Conservation (phyloP, 2,329 filamentous ascomycete species). For the Penicillium glabrum region DNA sequence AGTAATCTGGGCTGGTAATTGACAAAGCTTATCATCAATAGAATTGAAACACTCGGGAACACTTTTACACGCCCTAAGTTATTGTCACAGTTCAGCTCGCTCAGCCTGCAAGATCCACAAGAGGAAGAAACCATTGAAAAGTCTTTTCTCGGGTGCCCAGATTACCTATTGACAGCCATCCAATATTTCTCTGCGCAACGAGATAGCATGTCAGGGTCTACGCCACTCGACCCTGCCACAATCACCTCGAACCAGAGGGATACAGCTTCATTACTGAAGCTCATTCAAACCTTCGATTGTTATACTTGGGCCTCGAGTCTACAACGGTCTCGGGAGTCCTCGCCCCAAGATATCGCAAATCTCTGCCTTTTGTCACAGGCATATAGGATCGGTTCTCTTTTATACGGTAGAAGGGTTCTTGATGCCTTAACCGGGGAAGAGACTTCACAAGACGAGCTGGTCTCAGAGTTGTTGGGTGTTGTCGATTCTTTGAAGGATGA, state of each 20-base stretch:
- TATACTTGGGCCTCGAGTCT: conserved; percentile 26
- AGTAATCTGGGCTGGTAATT: conserved; percentile 6
- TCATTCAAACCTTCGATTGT: conserved; percentile 26
- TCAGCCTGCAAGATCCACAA: conserved; percentile 13
- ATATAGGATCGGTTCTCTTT: conserved; percentile 29
- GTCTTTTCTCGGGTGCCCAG: conserved; percentile 39
- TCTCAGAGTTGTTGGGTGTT: conserved; percentile 25
- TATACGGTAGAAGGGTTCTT: conserved; percentile 34
- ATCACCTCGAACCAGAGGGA: conserved; percentile 9
- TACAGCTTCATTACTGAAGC: conserved; percentile 17
- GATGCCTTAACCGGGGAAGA: conserved; percentile 20
- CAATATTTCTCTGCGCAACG: conserved; percentile 28
- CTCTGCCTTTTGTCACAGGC: conserved; percentile 28
- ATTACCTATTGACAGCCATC: conserved; percentile 30
- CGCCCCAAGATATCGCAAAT: conserved; percentile 13
- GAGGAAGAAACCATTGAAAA: conserved; percentile 29
- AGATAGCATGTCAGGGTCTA: conserved; percentile 19
- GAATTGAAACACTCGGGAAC: conserved; percentile 35
- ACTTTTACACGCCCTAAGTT: conserved; percentile 34
- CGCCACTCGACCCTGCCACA: neutral
- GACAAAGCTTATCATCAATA: conserved; percentile 2
- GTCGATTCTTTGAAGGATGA: conserved; percentile 26
- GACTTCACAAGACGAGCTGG: conserved; percentile 18
- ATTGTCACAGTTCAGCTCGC: conserved; percentile 22
- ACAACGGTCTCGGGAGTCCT: conserved; percentile 12